phyloP scores from a whole-genome alignment of 495 filamentous ascomycete genomes.

The Pyronema domesticum region DNA sequence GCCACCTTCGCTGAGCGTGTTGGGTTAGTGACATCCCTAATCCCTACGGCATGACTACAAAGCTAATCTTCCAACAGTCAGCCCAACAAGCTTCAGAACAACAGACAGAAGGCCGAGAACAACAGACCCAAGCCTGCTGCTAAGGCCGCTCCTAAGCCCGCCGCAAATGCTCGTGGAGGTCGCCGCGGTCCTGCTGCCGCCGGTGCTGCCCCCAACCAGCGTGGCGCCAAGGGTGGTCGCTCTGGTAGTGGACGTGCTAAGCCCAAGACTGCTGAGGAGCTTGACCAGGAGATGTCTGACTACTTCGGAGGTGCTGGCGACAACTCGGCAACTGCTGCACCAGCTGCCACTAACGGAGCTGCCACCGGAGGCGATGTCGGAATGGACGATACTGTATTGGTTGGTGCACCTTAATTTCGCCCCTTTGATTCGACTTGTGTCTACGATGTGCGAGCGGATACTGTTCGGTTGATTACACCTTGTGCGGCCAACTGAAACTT shows the following conservation, averaged over 20 bases:
- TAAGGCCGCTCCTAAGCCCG: conserved; percentile 33
- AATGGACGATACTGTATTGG: conserved; percentile 30
- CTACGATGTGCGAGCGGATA: neutral
- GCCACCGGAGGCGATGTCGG: conserved; percentile 29
- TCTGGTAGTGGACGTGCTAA: conserved; percentile 33
- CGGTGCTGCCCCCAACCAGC: conserved; percentile 31
- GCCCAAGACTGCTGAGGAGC: conserved; percentile 74
- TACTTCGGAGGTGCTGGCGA: conserved; percentile 44
- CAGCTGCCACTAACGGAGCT: conserved; percentile 28
- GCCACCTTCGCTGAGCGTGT: conserved; percentile 70
- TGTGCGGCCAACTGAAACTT: neutral
- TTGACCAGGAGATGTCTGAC: conserved; percentile 87
- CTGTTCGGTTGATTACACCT: conserved; percentile 1
- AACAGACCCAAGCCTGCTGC: conserved; percentile 52
- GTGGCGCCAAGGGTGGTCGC: conserved; percentile 40
- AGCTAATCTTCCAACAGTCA: conserved; percentile 25
- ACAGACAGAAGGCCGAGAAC: conserved; percentile 27
- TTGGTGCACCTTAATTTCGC: conserved; percentile 16
- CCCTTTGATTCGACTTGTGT: neutral
- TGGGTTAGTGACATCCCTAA: conserved; percentile 35
- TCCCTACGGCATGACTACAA: no score
- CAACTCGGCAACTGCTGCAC: conserved; percentile 24
- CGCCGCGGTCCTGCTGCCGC: conserved; percentile 27
- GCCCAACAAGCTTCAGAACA: conserved; percentile 36
- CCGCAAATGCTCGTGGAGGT: neutral